phyloP scores from a whole-genome alignment of 306 rosid genomes.

The Quercus bicolor region DNA sequence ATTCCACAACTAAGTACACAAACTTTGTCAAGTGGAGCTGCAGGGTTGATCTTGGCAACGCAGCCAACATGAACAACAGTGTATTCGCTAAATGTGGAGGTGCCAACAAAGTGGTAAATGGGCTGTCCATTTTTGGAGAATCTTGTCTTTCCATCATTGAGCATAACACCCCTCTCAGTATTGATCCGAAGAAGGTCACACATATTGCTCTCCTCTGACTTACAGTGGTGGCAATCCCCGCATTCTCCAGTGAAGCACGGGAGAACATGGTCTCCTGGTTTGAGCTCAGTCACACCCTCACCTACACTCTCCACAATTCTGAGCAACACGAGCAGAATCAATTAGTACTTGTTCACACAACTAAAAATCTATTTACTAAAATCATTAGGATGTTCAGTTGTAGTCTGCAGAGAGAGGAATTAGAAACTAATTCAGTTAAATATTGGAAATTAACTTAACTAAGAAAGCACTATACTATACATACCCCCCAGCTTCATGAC shows the following conservation, averaged over 20 bases:
- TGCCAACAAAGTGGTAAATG: slow-evolving; percentile 75
- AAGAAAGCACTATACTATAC: slow-evolving; percentile 1
- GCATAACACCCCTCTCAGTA: slow-evolving; percentile 80
- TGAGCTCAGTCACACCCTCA: slow-evolving; percentile 80
- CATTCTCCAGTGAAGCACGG: slow-evolving; percentile 94
- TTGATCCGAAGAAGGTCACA: slow-evolving; percentile 88
- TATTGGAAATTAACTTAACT: not conserved
- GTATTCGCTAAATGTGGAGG: slow-evolving; percentile 88
- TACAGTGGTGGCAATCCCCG: slow-evolving; percentile 74
- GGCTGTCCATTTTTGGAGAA: slow-evolving; percentile 78
- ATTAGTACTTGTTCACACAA: not conserved
- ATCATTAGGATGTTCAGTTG: not conserved
- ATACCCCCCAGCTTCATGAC: slow-evolving; percentile 98
- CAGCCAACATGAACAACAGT: slow-evolving; percentile 79
- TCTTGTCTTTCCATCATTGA: slow-evolving; percentile 57
- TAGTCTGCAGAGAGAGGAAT: not conserved
- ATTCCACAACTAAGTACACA: slow-evolving; percentile 92
- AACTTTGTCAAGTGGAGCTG: slow-evolving; percentile 89
- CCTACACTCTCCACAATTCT: slow-evolving; percentile 83
- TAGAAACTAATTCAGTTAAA: not conserved
- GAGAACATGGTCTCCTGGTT: slow-evolving; percentile 88
- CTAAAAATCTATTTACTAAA: not conserved
- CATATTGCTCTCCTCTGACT: slow-evolving; percentile 93
- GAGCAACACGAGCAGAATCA: slow-evolving; percentile 4
- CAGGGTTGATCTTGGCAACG: slow-evolving; percentile 79